phyloP scores from a whole-genome alignment of 805 yeast species.

The Ogataea corticis region DNA sequence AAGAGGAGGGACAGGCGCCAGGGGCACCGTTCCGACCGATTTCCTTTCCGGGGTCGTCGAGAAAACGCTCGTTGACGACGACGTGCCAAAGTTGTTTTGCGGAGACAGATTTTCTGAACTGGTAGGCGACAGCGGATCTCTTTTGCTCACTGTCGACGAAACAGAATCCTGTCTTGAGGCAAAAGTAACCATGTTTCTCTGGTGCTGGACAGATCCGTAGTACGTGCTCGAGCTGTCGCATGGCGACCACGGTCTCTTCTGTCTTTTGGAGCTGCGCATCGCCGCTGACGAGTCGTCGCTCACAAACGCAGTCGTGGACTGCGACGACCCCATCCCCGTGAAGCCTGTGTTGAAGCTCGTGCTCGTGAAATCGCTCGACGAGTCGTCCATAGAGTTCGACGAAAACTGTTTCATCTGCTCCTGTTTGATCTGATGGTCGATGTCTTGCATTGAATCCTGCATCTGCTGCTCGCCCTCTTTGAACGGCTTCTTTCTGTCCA shows the following conservation, averaged over 20 bases:
- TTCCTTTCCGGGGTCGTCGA: constrained; percentile 36
- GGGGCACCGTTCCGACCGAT: constrained; percentile 9
- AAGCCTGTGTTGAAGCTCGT: constrained; percentile 18
- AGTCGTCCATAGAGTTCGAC: constrained; percentile 33
- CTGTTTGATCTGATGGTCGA: neutral
- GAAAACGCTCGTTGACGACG: constrained; percentile 34
- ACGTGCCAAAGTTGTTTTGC: constrained; percentile 28
- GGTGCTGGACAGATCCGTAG: constrained; percentile 29
- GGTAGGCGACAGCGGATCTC: constrained; percentile 32
- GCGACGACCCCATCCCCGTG: constrained; percentile 9
- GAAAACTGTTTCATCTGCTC: constrained; percentile 1
- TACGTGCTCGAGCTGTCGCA: constrained; percentile 26
- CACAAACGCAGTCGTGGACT: constrained; percentile 4
- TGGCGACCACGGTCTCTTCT: constrained; percentile 36
- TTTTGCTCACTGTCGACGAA: constrained; percentile 22
- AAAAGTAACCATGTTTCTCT: constrained; percentile 17
- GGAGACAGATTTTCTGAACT: constrained; percentile 36
- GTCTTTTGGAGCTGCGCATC: constrained; percentile 28
- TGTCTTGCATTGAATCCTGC: constrained; percentile 6
- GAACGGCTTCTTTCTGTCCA: constrained; percentile 83
- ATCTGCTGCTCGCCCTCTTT: constrained; percentile 36
- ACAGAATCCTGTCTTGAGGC: constrained; percentile 23
- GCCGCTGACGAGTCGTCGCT: constrained; percentile 13
- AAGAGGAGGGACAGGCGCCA: neutral
- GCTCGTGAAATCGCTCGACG: constrained; percentile 32